Percentiles rank a stretch among this genome's conserved stretches.
Conservation (phyloP, 192 early-diverging fungal genomes). For the Umbelopsis vinacea region DNA sequence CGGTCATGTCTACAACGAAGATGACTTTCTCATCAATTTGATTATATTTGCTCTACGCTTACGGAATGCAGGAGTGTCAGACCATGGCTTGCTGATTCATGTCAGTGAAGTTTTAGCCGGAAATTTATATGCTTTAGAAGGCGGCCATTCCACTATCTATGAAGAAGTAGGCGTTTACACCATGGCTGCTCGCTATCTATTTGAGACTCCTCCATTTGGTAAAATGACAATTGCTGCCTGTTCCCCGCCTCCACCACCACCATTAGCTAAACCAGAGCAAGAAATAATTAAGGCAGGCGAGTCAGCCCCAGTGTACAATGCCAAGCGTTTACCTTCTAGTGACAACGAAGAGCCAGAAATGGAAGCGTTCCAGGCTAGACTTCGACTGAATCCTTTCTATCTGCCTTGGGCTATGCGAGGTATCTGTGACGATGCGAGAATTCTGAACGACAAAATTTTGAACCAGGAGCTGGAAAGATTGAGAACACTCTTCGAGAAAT, state of each 20-base stretch:
- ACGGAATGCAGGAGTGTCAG: conserved; percentile 85
- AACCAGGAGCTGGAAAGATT: conserved; percentile 70
- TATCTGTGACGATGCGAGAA: conserved; percentile 72
- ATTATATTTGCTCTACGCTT: conserved; percentile 87
- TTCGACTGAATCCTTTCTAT: conserved; percentile 86
- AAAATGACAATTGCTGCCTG: conserved; percentile 11
- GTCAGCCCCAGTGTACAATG: neutral
- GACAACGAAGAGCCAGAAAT: conserved; percentile 32
- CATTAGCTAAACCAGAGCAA: conserved; percentile 8
- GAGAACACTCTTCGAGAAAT: conserved; percentile 71
- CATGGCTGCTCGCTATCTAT: conserved; percentile 54
- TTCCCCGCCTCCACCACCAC: conserved; percentile 9
- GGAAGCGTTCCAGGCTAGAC: conserved; percentile 65
- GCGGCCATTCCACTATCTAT: conserved; percentile 94
- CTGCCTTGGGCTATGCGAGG: conserved; percentile 95
- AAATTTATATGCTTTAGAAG: conserved; percentile 81
- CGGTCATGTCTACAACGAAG: conserved; percentile 74
- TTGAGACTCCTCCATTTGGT: conserved; percentile 50
- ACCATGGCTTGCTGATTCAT: conserved; percentile 86
- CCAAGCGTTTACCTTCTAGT: neutral
- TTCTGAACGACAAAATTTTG: conserved; percentile 56
- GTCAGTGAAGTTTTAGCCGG: conserved; percentile 87
- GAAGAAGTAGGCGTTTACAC: conserved; percentile 87
- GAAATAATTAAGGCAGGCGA: neutral
- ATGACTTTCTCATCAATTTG: conserved; percentile 86